Evolutionary conservation across 148 eudicot species (phyloP), one percentile per base, ranked within the genome.

Genomic region (Fagopyrum tataricum): DNA sequence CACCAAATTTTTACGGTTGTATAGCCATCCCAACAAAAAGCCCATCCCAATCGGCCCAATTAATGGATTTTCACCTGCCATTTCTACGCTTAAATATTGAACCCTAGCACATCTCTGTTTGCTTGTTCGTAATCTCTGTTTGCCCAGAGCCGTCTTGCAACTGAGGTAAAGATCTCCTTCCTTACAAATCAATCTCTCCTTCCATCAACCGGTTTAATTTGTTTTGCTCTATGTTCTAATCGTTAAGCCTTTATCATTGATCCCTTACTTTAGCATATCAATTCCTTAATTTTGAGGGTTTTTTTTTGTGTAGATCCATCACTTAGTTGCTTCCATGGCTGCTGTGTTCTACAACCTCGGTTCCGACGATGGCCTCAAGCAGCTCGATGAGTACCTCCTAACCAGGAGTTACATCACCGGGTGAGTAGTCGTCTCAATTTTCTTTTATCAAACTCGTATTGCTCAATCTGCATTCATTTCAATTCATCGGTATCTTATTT

Each of bases 391-490:
- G 42, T 91, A 84, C 84, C 92, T 95, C 67, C 82, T 91, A 15
- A 39, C 86, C 23, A 85, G 92, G 75, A 95, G 98, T 87, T 91
- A 94, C 87, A 86, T 91, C 74, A 74, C 93, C 7, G 97, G 98
- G 98, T 90, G 10, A 53, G 39, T 39, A 79, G 52, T 37, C 18
- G 13, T 11, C 48, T 41, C 31, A 11, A 61, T 47, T 1, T n/a
- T 37, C 24, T 31, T 31, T 3, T 31, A 31, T 31, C 37, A 1
- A 31, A 31, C 1, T 31, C 37, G 37, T 1, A 14, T 15, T 44
- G 26, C 49, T 44, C 49, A 20, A 67, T 11, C 20, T 37, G 42
- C 8, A n/a, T 40, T 15, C 26, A 15, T 51, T 40, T 7, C 23
- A 0, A 41, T 11, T 1, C 58, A 11, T 64, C 55, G 4, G 6